Conservation (phyloP, 1,284 basidiomycete species). For the Pseudomicrostroma phylloplanum region DNA sequence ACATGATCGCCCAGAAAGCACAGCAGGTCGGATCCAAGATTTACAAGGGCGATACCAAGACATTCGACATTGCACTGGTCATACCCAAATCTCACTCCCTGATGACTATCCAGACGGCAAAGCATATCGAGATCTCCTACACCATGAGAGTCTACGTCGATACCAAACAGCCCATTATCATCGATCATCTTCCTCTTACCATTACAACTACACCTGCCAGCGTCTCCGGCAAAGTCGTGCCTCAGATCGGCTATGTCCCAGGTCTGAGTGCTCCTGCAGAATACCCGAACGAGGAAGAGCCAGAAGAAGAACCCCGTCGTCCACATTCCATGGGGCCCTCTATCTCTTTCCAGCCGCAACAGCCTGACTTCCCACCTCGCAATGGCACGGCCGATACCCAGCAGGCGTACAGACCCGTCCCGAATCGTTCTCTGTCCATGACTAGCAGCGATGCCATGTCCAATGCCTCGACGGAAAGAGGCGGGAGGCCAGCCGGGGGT, state of each 20-base stretch:
- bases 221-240: slow-evolving; percentile 23
- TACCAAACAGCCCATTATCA: slow-evolving; percentile 40
- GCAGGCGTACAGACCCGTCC: not conserved
- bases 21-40: slow-evolving; percentile 44
- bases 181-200: slow-evolving; percentile 45
- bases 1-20: slow-evolving; percentile 33
- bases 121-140: slow-evolving; percentile 47
- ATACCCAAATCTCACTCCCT: slow-evolving; percentile 43
- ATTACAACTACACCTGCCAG: slow-evolving; percentile 34
- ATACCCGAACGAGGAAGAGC: not conserved
- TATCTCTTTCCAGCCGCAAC: not conserved
- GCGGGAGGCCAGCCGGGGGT: not conserved
- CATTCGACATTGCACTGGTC: slow-evolving; percentile 34
- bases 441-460: not conserved
- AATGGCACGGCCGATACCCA: not conserved
- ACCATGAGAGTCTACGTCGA: slow-evolving; percentile 43
- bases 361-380: no score
- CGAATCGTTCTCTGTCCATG: not conserved
- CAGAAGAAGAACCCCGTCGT: not conserved
- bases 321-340: not conserved
- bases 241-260: slow-evolving; percentile 41
- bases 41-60: slow-evolving; percentile 41
- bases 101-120: slow-evolving; percentile 45
- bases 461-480: not conserved
- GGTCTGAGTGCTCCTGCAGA: slow-evolving; percentile 24